These are phyloP conservation scores for Aspergillus terreus DNA, from an alignment of 2,329 filamentous ascomycete species.

Conservation along the genomic window DNA sequence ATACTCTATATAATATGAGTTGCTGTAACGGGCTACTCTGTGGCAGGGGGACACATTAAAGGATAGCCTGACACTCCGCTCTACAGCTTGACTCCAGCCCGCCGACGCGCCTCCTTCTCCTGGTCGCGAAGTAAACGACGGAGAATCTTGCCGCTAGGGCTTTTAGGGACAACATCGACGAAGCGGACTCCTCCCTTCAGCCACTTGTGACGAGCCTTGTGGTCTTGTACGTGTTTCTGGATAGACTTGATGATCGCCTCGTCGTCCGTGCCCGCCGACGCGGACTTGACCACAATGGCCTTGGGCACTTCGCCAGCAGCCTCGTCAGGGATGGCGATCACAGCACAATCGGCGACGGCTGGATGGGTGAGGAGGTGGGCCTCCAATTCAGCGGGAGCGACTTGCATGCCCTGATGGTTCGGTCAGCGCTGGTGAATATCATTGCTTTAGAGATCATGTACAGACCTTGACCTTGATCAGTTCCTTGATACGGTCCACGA, in stretches of 20 bases:
- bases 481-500: slow-evolving; percentile 79
- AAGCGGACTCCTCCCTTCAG: slow-evolving; percentile 58
- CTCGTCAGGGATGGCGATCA: slow-evolving; percentile 69
- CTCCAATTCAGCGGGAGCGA: slow-evolving; percentile 79
- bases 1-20: neutral
- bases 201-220: slow-evolving; percentile 62
- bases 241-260: slow-evolving; percentile 50
- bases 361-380: slow-evolving; percentile 73
- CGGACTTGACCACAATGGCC: slow-evolving; percentile 60
- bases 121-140: slow-evolving; percentile 65
- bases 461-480: slow-evolving; percentile 73
- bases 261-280: slow-evolving; percentile 52
- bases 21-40: too few species aligned
- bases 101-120: slow-evolving; percentile 65
- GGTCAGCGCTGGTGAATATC: slow-evolving; percentile 3
- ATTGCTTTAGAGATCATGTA: slow-evolving; percentile 32
- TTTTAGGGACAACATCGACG: slow-evolving; percentile 57
- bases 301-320: slow-evolving; percentile 61
- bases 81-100: slow-evolving; percentile 64
- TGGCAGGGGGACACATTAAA: neutral
- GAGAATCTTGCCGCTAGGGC: slow-evolving; percentile 61
- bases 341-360: slow-evolving; percentile 71
- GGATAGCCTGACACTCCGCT: neutral
- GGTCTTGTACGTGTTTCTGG: slow-evolving; percentile 55
- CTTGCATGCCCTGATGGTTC: slow-evolving; percentile 65